Evolutionary conservation across 1,284 basidiomycete species (phyloP).

Genomic region (Austroboletus rostrupii): DNA sequence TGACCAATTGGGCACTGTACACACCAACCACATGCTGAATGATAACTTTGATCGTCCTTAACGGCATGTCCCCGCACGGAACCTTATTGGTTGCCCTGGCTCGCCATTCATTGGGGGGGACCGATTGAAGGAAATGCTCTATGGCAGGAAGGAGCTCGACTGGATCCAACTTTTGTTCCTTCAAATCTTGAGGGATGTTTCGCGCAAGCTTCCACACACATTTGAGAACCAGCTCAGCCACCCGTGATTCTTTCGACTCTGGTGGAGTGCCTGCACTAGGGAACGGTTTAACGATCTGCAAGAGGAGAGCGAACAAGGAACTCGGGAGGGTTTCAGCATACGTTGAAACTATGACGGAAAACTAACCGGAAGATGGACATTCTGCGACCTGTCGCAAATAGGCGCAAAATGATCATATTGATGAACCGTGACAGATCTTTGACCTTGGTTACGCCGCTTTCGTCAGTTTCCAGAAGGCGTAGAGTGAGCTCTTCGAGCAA

Average conservation of each 20-base stretch:
- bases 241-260: constrained; percentile 81
- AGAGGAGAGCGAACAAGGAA: constrained; percentile 78
- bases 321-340: constrained; percentile 33
- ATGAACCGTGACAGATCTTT: constrained; percentile 93
- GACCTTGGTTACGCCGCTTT: constrained; percentile 68
- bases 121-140: constrained; percentile 90
- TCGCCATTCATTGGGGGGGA: constrained; percentile 96
- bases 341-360: constrained; percentile 1
- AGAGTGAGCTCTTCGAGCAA: constrained; percentile 85
- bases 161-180: constrained; percentile 77
- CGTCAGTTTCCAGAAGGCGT: constrained; percentile 88
- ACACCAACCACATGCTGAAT: constrained; percentile 92
- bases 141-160: constrained; percentile 90
- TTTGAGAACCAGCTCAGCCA: constrained; percentile 95
- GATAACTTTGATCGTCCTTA: constrained; percentile 96
- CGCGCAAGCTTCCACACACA: constrained; percentile 98
- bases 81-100: constrained; percentile 85
- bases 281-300: constrained; percentile 87
- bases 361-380: constrained; percentile 89
- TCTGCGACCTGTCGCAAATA: constrained; percentile 88
- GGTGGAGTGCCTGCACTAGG: constrained; percentile 61
- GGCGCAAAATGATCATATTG: constrained; percentile 94
- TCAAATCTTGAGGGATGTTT: constrained; percentile 88
- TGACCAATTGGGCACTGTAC: constrained; percentile 32
- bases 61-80: constrained; percentile 94